These are phyloP conservation scores for Tricholoma matsutake DNA, from an alignment of 768 basidiomycete genomes.

Conservation along the genomic window DNA sequence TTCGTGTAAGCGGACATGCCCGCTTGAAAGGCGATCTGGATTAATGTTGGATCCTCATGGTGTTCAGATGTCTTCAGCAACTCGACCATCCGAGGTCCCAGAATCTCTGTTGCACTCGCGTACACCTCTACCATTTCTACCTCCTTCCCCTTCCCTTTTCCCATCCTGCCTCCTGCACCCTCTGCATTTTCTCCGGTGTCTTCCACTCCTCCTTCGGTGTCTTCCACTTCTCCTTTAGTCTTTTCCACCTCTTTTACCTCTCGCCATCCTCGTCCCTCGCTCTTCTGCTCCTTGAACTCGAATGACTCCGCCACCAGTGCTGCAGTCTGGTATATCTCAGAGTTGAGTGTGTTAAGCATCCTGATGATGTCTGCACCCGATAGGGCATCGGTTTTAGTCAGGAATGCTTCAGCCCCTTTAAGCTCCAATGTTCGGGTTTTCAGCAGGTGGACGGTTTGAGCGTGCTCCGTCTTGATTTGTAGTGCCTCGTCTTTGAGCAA, in stretches of 20 bases:
- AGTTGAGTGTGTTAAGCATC: slow-evolving; percentile 44
- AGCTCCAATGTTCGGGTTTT: slow-evolving; percentile 30
- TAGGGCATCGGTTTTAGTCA: slow-evolving; percentile 39
- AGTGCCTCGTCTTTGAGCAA: slow-evolving; percentile 4
- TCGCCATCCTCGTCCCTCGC: background rate
- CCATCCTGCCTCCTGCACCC: background rate
- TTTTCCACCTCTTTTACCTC: background rate
- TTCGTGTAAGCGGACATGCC: slow-evolving; percentile 44
- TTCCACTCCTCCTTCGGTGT: background rate
- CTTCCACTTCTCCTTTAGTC: background rate
- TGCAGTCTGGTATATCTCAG: slow-evolving; percentile 46
- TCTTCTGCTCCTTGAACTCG: slow-evolving; percentile 18
- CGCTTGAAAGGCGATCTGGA: slow-evolving; percentile 45
- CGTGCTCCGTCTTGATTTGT: slow-evolving; percentile 8
- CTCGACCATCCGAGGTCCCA: slow-evolving; percentile 35
- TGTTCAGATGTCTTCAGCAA: slow-evolving; percentile 37
- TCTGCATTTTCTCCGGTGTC: background rate
- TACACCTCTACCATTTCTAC: slow-evolving; percentile 24
- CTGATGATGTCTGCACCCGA: slow-evolving; percentile 43
- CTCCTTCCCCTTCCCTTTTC: slow-evolving; percentile 4
- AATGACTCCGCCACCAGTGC: slow-evolving; percentile 44
- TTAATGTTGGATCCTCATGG: slow-evolving; percentile 36
- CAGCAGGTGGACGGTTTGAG: slow-evolving; percentile 15
- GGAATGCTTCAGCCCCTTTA: slow-evolving; percentile 42
- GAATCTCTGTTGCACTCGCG: slow-evolving; percentile 25